Evolutionary conservation across 1,284 basidiomycete species (phyloP), one percentile per base, ranked within the genome.

Genomic region (Cutaneotrichosporon cyanovorans): DNA sequence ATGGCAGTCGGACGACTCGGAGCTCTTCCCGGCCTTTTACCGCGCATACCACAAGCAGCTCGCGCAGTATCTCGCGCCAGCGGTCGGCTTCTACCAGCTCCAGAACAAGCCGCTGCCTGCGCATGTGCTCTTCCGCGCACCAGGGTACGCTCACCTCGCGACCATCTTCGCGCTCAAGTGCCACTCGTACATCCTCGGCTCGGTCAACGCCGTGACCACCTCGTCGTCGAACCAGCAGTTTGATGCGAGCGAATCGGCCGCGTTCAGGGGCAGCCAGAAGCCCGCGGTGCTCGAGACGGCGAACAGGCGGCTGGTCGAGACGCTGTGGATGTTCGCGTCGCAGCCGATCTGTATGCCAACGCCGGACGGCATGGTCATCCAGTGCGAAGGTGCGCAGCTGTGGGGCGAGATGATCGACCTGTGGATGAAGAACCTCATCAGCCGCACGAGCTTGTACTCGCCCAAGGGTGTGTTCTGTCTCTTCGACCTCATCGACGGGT

Each of bases 1-100:
- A 40, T 73, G 71, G 71, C 72, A 73, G 53, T 73, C 71, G 20
- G 72, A 73, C 51, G 75, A 77, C 53, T 76, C 75, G 5, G 75
- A 77, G 57, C 65, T 77, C 3, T 76, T 76, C 51, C 75, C 75
- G 15, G 71, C 75, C 0, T 77, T 77, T 64, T 76, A 75, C 60
- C 69, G 75, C 45, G 74, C 75, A 0, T 77, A 76, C 52, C 74
- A 76, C 53, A 67, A 71, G 22, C 73, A 75, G 53, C 66, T 77
- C 11, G 73, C 74, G 3, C 46, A 52, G 5, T 73, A 73, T 53
- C 66, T 76, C 23, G 61, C 70, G 35, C 72, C 55, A 6, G 64
- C 60, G 4, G 46, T 72, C 34, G 60, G 68, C 41, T 54, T 63
- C 41, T 68, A 60, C 50, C 66, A 71, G 47, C 35, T 43, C 0